Percentiles rank a stretch among this genome's conserved stretches.
Evolutionary conservation across 225 moss, liverwort and hornwort genomes (phyloP).

Genomic region (Asterella californica): DNA sequence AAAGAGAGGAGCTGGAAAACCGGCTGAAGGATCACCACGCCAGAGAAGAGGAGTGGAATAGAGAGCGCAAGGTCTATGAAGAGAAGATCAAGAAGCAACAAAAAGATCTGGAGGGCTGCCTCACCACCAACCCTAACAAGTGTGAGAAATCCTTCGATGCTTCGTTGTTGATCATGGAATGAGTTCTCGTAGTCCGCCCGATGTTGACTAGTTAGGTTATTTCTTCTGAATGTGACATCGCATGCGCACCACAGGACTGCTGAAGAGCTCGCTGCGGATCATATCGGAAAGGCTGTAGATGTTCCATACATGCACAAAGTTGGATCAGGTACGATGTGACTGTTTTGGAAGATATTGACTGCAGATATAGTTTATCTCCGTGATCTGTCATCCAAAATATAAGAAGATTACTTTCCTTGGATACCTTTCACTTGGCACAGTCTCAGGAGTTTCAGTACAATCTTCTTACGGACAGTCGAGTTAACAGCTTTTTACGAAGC

Average conservation of each 20-base stretch:
- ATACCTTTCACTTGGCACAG: too few relatives aligned
- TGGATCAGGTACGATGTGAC: constrained; percentile 49
- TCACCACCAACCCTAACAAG: constrained; percentile 9
- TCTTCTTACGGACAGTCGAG: background rate
- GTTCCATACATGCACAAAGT: constrained; percentile 70
- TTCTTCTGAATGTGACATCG: background rate
- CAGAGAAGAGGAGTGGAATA: constrained; percentile 18
- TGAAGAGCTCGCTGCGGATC: constrained; percentile 69
- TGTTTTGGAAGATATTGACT: background rate
- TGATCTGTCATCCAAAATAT: background rate
- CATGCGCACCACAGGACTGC: constrained; percentile 47
- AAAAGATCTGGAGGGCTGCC: constrained; percentile 20
- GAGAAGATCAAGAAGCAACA: constrained; percentile 21
- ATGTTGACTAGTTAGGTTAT: background rate
- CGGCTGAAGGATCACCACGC: constrained; percentile 3
- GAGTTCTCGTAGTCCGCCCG: background rate
- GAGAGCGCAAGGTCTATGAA: constrained; percentile 11
- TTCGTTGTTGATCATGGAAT: background rate
- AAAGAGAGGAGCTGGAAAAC: constrained; percentile 13
- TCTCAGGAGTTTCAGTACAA: background rate
- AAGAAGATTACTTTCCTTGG: too few relatives aligned
- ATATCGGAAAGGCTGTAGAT: constrained; percentile 61
- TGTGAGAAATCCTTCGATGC: background rate
- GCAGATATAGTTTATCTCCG: background rate
- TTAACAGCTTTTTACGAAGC: background rate